Conservation (phyloP, 352 stramenopile species). For the Pythium plurisporium region DNA sequence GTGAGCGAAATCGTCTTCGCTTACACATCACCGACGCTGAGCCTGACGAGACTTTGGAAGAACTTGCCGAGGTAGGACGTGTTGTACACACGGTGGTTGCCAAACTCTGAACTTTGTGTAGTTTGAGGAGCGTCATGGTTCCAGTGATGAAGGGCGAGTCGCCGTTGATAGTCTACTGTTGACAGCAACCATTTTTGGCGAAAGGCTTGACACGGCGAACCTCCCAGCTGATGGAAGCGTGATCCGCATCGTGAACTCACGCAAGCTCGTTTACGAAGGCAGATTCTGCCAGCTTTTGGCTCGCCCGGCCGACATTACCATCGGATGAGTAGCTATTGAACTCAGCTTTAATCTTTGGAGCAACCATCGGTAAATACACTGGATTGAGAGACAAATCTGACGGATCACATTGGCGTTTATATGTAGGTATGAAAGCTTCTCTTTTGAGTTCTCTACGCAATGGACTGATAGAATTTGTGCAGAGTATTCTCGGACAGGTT, state of each 20-base stretch:
- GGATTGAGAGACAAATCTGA: too few species aligned
- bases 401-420: too few species aligned
- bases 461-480: too few species aligned
- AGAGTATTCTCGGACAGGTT: not conserved
- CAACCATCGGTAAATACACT: too few species aligned
- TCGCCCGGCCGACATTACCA: constrained; percentile 2
- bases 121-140: constrained; percentile 6
- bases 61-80: constrained; percentile 15
- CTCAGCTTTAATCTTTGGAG: too few species aligned
- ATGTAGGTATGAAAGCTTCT: too few species aligned
- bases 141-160: constrained; percentile 13
- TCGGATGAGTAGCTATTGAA: too few species aligned
- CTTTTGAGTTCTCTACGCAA: too few species aligned
- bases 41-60: constrained; percentile 5
- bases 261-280: constrained; percentile 13
- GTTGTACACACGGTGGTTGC: too few species aligned
- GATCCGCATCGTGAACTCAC: constrained; percentile 15
- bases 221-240: constrained; percentile 3
- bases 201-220: constrained; percentile 11
- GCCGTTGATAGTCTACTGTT: too few species aligned
- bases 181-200: constrained; percentile 14
- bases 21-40: constrained; percentile 11
- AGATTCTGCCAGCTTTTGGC: constrained; percentile 18
- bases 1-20: not conserved
- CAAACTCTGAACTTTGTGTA: too few species aligned